phyloP scores from a whole-genome alignment of 1,139 yeast genomes.

The Pichia sp. region DNA sequence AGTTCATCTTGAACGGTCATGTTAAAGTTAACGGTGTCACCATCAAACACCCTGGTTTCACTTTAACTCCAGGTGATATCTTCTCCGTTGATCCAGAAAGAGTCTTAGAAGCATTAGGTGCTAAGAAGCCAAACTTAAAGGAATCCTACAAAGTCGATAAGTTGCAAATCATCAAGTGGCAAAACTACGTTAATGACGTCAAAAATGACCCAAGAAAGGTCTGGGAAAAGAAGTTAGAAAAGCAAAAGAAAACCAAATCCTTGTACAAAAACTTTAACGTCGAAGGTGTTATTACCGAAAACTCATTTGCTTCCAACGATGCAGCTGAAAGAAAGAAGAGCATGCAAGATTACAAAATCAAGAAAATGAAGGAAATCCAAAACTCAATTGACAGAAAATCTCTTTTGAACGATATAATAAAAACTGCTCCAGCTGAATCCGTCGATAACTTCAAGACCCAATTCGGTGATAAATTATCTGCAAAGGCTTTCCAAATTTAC shows the following conservation, averaged over 20 bases:
- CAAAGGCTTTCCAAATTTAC: constrained; percentile 29
- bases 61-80: constrained; percentile 80
- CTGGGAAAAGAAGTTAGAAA: constrained; percentile 52
- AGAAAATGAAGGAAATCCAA: constrained; percentile 41
- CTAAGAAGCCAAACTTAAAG: constrained; percentile 71
- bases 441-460: constrained; percentile 23
- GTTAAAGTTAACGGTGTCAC: constrained; percentile 83
- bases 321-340: constrained; percentile 26
- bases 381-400: constrained; percentile 43
- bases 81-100: constrained; percentile 84
- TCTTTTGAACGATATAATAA: constrained; percentile 43
- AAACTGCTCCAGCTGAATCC: constrained; percentile 21
- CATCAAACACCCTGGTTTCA: constrained; percentile 78
- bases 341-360: constrained; percentile 33
- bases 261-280: constrained; percentile 24
- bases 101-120: constrained; percentile 83
- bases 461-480: constrained; percentile 29
- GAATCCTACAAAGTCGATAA: constrained; percentile 68
- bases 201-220: constrained; percentile 55
- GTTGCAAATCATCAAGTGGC: constrained; percentile 73
- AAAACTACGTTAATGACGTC: constrained; percentile 61
- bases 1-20: constrained; percentile 76
- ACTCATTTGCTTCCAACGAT: constrained; percentile 18
- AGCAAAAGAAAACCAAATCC: constrained; percentile 24
- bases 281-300: constrained; percentile 21